Percentiles rank a stretch among this genome's conserved stretches.
These are phyloP conservation scores for Butyriboletus appendiculatus DNA, from an alignment of 1,284 basidiomycete species.

Conservation along the genomic window DNA sequence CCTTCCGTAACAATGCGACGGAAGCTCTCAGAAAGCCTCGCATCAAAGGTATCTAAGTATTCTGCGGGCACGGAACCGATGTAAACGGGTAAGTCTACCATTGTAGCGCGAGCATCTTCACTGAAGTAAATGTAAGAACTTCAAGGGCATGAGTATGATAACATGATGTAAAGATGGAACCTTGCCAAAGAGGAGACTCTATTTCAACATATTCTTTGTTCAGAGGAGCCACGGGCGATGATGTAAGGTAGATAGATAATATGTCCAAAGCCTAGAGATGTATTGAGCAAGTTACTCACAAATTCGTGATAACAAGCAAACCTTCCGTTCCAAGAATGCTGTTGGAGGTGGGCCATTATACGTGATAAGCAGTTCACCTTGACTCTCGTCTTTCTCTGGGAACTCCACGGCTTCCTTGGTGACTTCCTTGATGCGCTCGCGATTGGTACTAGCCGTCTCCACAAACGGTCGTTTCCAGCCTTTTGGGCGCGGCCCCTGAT, in stretches of 20 bases:
- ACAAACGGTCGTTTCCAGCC: slow-evolving; percentile 96
- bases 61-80: slow-evolving; percentile 86
- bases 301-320: slow-evolving; percentile 31
- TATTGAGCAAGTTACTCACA: slow-evolving; percentile 1
- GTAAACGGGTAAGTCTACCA: slow-evolving; percentile 75
- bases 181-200: slow-evolving; percentile 81
- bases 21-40: slow-evolving; percentile 72
- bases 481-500: slow-evolving; percentile 62
- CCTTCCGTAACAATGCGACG: slow-evolving; percentile 73
- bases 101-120: slow-evolving; percentile 76
- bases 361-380: slow-evolving; percentile 83
- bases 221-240: slow-evolving; percentile 86
- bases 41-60: slow-evolving; percentile 72
- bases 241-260: slow-evolving; percentile 87
- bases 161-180: slow-evolving; percentile 1
- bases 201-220: slow-evolving; percentile 95
- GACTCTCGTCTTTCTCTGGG: slow-evolving; percentile 97
- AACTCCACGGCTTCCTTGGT: slow-evolving; percentile 80
- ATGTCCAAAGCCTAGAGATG: slow-evolving; percentile 75
- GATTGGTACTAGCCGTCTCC: slow-evolving; percentile 77
- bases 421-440: slow-evolving; percentile 57
- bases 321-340: slow-evolving; percentile 78
- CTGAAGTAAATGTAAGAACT: slow-evolving; percentile 87
- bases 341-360: slow-evolving; percentile 81
- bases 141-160: slow-evolving; percentile 24